phyloP scores from a whole-genome alignment of 2,329 filamentous ascomycete species.

The Geosmithia putterillii region DNA sequence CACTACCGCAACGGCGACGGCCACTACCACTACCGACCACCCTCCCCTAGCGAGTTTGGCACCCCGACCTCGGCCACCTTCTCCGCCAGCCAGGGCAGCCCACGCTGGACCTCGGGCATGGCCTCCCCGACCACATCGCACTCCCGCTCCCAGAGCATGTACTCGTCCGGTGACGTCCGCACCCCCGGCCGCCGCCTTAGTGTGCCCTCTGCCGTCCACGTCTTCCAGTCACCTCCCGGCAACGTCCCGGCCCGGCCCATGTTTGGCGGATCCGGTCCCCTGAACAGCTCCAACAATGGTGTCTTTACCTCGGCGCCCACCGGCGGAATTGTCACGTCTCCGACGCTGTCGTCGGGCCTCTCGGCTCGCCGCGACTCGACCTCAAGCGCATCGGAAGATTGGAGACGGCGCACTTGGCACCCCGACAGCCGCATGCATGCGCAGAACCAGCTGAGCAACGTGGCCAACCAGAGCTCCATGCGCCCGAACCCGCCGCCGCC shows the following conservation, averaged over 20 bases:
- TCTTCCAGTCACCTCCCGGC: conserved; percentile 50
- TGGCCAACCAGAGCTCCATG: conserved; percentile 54
- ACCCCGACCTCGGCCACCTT: conserved; percentile 79
- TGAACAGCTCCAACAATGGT: conserved; percentile 41
- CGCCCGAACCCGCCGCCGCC: conserved; percentile 41
- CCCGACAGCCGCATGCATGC: conserved; percentile 57
- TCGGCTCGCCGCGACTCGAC: conserved; percentile 51
- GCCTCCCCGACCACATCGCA: conserved; percentile 62
- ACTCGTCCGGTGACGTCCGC: conserved; percentile 42
- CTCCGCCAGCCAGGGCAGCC: conserved; percentile 64
- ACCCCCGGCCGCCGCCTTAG: conserved; percentile 66
- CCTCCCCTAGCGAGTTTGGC: conserved; percentile 62
- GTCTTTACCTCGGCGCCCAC: conserved; percentile 41
- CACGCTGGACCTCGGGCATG: conserved; percentile 55
- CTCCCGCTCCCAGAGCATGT: conserved; percentile 62
- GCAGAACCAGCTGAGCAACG: conserved; percentile 55
- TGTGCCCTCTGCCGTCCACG: conserved; percentile 63
- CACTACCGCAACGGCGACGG: conserved; percentile 48
- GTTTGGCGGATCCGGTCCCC: conserved; percentile 36
- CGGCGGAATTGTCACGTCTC: conserved; percentile 50
- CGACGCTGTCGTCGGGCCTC: conserved; percentile 48
- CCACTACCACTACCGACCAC: conserved; percentile 49
- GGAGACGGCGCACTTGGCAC: conserved; percentile 83
- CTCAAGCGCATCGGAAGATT: conserved; percentile 53
- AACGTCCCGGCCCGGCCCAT: conserved; percentile 45